These are phyloP conservation scores for Caulochytrium protostelioides DNA, from an alignment of 371 early-diverging fungal species.

Conservation along the genomic window DNA sequence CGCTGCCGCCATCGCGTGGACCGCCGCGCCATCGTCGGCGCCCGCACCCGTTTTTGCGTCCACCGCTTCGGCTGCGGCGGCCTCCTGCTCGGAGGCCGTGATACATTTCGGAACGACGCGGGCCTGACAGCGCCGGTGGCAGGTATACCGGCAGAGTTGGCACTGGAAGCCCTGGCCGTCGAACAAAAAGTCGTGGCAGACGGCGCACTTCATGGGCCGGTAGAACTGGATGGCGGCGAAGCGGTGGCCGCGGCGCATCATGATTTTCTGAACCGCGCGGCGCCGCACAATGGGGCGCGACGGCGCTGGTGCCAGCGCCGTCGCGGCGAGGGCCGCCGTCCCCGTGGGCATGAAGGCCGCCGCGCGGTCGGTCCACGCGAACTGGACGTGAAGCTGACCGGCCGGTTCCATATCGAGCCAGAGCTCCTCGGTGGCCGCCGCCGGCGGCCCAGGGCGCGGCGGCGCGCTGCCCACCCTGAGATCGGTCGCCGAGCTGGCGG, in stretches of 20 bases:
- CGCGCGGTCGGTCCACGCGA: neutral
- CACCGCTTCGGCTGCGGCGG: neutral
- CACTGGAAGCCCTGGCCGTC: conserved; percentile 70
- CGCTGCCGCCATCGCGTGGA: no score
- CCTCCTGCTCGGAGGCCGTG: conserved; percentile 34
- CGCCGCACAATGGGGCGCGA: conserved; percentile 15
- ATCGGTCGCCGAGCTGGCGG: neutral
- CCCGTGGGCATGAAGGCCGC: conserved; percentile 2
- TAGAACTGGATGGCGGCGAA: conserved; percentile 61
- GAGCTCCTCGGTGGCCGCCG: neutral
- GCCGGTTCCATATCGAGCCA: conserved; percentile 82
- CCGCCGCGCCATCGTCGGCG: conserved; percentile 5
- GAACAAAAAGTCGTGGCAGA: conserved; percentile 74
- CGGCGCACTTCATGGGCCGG: conserved; percentile 80
- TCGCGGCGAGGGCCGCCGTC: no score
- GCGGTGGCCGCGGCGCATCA: conserved; percentile 66
- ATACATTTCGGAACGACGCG: conserved; percentile 79
- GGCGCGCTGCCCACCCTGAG: neutral
- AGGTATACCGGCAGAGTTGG: conserved; percentile 77
- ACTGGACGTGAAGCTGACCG: conserved; percentile 52
- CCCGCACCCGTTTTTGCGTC: conserved; percentile 4
- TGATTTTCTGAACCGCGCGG: conserved; percentile 55
- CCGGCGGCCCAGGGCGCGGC: neutral
- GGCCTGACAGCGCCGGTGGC: conserved; percentile 72
- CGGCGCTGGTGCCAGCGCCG: no score